Conservation (phyloP, 208 protist genomes). For the Leptomonas seymouri region DNA sequence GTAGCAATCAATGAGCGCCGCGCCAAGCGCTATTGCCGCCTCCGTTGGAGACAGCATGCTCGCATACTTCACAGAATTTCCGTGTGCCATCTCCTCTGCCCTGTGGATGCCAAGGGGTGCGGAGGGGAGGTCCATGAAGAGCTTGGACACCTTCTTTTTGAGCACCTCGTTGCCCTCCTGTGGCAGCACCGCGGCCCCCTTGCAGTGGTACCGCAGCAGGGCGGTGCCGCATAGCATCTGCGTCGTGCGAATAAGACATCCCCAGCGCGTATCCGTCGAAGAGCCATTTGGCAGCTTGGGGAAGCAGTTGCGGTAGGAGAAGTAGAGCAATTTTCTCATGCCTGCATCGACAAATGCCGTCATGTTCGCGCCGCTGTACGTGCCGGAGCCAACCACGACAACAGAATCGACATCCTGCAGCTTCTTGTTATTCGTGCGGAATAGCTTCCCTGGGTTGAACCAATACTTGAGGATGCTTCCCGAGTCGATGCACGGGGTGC, state of each 20-base stretch:
- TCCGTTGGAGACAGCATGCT: constrained; percentile 67
- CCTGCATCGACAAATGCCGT: constrained; percentile 34
- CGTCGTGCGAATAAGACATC: constrained; percentile 89
- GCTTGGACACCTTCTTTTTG: constrained; percentile 20
- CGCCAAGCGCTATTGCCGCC: constrained; percentile 38
- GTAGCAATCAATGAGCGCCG: constrained; percentile 25
- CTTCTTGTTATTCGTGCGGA: constrained; percentile 19
- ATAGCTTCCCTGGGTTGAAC: constrained; percentile 38
- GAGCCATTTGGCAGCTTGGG: constrained; percentile 51
- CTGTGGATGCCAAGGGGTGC: constrained; percentile 78
- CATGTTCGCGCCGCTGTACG: constrained; percentile 39
- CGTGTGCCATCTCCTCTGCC: constrained; percentile 47
- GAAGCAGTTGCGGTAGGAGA: constrained; percentile 85
- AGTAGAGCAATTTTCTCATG: constrained; percentile 62
- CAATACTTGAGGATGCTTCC: constrained; percentile 41
- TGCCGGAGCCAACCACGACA: constrained; percentile 42
- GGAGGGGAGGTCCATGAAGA: constrained; percentile 68
- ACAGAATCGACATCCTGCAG: constrained; percentile 24
- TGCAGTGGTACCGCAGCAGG: constrained; percentile 46
- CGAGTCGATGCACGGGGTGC: constrained; percentile 38
- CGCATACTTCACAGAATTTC: constrained; percentile 49
- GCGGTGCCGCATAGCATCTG: constrained; percentile 87
- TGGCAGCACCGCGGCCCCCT: constrained; percentile 22
- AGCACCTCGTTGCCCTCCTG: constrained; percentile 20
- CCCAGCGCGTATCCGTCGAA: constrained; percentile 88